Conservation (phyloP, 163 green algal species). For the Chlamydomonas reinhardtii region DNA sequence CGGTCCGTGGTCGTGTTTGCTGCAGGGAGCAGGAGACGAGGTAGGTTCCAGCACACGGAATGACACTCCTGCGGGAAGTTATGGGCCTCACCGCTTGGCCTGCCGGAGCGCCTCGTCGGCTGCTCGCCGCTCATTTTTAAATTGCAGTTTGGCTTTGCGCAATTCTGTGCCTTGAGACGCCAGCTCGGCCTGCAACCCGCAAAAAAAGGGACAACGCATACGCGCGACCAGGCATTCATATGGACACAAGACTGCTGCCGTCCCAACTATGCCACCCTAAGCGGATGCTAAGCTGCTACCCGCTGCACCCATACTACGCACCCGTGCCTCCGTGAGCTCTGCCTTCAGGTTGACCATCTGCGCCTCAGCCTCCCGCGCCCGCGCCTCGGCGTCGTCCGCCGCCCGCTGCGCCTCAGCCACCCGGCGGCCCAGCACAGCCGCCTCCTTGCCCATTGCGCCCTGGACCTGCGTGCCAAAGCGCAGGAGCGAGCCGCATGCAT, state of each 20-base stretch:
- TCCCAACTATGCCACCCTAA: neutral
- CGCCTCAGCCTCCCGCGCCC: conserved; percentile 18
- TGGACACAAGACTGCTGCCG: too few relatives aligned
- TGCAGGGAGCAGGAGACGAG: too few relatives aligned
- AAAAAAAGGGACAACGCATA: too few relatives aligned
- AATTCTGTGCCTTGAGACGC: conserved; percentile 22
- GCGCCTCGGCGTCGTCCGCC: conserved; percentile 35
- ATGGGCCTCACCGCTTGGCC: conserved; percentile 12
- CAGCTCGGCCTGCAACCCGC: conserved; percentile 17
- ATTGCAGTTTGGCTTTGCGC: neutral
- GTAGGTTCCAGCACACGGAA: too few relatives aligned
- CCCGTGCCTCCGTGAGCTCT: conserved; percentile 20
- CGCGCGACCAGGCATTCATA: too few relatives aligned
- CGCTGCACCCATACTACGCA: neutral
- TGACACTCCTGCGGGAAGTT: too few relatives aligned
- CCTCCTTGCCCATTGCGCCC: conserved; percentile 30
- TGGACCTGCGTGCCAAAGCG: neutral
- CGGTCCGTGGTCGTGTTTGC: too few relatives aligned
- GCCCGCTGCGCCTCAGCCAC: conserved; percentile 32
- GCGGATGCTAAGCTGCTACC: too few relatives aligned
- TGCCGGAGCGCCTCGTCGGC: conserved; percentile 1
- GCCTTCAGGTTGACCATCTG: conserved; percentile 23
- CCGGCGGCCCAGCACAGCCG: conserved; percentile 1
- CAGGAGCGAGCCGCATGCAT: neutral
- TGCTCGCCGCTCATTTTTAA: conserved; percentile 3